phyloP scores from a whole-genome alignment of 2,329 filamentous ascomycete species.

The Ambrosiella beaveri region DNA sequence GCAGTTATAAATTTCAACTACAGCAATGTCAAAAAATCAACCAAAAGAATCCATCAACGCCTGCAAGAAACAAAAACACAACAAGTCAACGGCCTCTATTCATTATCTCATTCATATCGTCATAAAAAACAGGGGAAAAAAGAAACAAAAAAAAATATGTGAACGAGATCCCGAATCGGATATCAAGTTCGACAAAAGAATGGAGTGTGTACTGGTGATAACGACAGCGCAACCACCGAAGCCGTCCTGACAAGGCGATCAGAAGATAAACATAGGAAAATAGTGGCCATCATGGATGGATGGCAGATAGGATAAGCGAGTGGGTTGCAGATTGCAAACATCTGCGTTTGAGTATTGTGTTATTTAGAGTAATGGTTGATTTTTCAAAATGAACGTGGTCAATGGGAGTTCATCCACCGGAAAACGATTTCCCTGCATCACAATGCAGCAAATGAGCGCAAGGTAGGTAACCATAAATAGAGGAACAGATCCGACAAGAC shows the following conservation, averaged over 20 bases:
- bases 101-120: slow-evolving; percentile 8
- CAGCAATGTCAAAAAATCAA: too few relatives aligned
- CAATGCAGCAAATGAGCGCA: slow-evolving; percentile 6
- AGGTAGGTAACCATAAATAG: background rate
- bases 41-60: too few relatives aligned
- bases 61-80: slow-evolving; percentile 1
- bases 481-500: background rate
- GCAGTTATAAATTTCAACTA: too few relatives aligned
- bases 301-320: too few relatives aligned
- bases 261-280: too few relatives aligned
- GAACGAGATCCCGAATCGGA: background rate
- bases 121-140: slow-evolving; percentile 6
- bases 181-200: background rate
- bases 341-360: too few relatives aligned
- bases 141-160: slow-evolving; percentile 2
- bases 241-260: too few relatives aligned
- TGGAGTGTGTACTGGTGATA: background rate
- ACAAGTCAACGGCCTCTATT: slow-evolving; percentile 3
- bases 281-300: too few relatives aligned
- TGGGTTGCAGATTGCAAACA: too few relatives aligned
- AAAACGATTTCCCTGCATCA: slow-evolving; percentile 1
- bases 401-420: background rate
- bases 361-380: background rate
- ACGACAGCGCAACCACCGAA: background rate
- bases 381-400: background rate